Evolutionary conservation across 257 asterid genomes (phyloP).

Genomic region (Catharanthus roseus): DNA sequence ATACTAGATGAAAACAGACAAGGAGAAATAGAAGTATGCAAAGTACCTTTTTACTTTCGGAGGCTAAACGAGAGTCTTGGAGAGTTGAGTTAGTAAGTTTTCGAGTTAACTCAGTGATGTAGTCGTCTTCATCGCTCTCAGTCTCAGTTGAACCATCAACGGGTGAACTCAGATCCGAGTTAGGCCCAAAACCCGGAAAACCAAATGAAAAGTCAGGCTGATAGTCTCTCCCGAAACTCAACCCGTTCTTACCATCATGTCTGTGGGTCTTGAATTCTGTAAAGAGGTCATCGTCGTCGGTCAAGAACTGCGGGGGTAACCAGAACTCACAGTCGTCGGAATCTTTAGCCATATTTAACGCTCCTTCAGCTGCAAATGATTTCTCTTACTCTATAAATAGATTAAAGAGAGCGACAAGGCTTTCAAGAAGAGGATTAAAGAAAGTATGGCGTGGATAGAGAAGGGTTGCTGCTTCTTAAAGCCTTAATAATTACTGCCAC

Average conservation of each 20-base stretch:
- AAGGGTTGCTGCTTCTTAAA: constrained; percentile 17
- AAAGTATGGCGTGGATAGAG: not conserved
- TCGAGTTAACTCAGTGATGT: constrained; percentile 39
- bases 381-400: not conserved
- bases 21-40: not conserved
- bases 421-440: not conserved
- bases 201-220: constrained; percentile 2
- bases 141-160: constrained; percentile 60
- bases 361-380: not conserved
- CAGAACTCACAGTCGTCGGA: constrained; percentile 32
- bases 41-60: constrained; percentile 35
- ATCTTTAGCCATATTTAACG: constrained; percentile 24
- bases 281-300: constrained; percentile 22
- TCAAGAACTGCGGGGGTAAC: constrained; percentile 42
- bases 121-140: constrained; percentile 75
- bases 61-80: constrained; percentile 16
- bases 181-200: constrained; percentile 23
- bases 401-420: not conserved
- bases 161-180: constrained; percentile 64
- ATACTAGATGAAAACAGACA: not conserved
- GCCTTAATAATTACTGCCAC: constrained; percentile 15
- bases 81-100: constrained; percentile 35
- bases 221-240: constrained; percentile 10
- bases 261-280: constrained; percentile 11
- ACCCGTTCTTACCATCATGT: not conserved